These are phyloP conservation scores for Macadamia integrifolia DNA, from an alignment of 164 flowering plant genomes.

Conservation along the genomic window DNA sequence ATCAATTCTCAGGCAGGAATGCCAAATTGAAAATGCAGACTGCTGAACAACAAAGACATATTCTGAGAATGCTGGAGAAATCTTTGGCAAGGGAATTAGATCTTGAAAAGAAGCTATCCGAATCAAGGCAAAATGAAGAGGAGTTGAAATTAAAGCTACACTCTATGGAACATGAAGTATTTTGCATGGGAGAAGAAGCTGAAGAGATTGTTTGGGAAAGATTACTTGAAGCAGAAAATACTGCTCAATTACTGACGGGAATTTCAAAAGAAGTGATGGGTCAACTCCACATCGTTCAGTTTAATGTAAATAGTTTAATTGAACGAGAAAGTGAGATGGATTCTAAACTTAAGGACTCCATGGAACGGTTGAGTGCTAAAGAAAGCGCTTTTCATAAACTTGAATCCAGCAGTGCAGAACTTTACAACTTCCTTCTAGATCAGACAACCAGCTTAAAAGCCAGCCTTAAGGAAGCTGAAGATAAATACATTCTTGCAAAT, in stretches of 20 bases:
- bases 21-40: constrained; percentile 51
- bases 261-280: constrained; percentile 55
- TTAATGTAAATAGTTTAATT: constrained; percentile 44
- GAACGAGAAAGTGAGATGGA: constrained; percentile 47
- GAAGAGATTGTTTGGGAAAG: constrained; percentile 30
- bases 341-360: constrained; percentile 33
- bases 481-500: constrained; percentile 26
- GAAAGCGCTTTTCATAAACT: constrained; percentile 26
- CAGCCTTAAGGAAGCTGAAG: constrained; percentile 34
- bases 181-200: constrained; percentile 46
- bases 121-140: constrained; percentile 51
- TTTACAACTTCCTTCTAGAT: constrained; percentile 12
- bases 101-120: constrained; percentile 65
- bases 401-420: constrained; percentile 23
- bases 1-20: constrained; percentile 19
- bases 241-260: constrained; percentile 49
- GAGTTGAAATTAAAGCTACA: constrained; percentile 43
- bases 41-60: constrained; percentile 58
- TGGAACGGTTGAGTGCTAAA: constrained; percentile 27
- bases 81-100: constrained; percentile 84
- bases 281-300: constrained; percentile 45
- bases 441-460: constrained; percentile 25
- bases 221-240: constrained; percentile 68
- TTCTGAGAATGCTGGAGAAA: constrained; percentile 82
- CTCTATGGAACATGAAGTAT: constrained; percentile 41